These are phyloP conservation scores for Hypomontagnella submonticulosa DNA, from an alignment of 495 filamentous ascomycete genomes.

Conservation along the genomic window DNA sequence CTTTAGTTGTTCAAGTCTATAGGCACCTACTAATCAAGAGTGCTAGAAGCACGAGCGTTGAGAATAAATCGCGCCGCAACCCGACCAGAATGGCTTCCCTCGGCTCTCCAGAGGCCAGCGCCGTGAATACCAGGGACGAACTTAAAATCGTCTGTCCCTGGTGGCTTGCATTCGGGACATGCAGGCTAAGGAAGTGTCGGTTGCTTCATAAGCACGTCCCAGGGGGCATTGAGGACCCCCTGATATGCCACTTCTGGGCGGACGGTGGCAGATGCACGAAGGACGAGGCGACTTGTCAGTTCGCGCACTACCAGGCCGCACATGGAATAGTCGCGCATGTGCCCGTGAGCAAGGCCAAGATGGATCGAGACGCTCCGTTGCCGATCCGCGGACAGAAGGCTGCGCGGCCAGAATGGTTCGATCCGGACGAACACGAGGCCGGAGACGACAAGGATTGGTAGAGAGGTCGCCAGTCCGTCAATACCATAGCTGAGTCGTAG, in stretches of 20 bases:
- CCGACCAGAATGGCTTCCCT: background rate
- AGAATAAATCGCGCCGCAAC: background rate
- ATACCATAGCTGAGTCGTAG: no score
- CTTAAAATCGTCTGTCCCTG: constrained; percentile 38
- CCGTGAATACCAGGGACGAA: background rate
- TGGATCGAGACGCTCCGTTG: no score
- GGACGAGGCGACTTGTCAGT: constrained; percentile 13
- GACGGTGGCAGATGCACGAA: constrained; percentile 26
- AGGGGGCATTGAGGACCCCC: constrained; percentile 15
- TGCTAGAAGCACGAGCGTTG: background rate
- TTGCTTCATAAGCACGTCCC: constrained; percentile 24
- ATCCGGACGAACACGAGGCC: no score
- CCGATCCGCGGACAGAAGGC: no score
- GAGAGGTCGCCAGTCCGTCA: no score
- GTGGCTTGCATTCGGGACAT: constrained; percentile 24
- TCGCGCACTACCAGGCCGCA: constrained; percentile 24
- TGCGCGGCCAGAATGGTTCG: no score
- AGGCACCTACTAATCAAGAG: constrained; percentile 3
- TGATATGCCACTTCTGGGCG: constrained; percentile 37
- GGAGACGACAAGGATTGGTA: no score
- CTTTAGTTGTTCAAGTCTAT: background rate
- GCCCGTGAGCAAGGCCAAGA: constrained; percentile 13
- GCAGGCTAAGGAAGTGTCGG: no score
- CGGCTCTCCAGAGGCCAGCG: background rate
- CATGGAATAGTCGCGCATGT: constrained; percentile 16